These are phyloP conservation scores for Apiospora saccharicola DNA, from an alignment of 2,329 filamentous ascomycete species.

Conservation along the genomic window DNA sequence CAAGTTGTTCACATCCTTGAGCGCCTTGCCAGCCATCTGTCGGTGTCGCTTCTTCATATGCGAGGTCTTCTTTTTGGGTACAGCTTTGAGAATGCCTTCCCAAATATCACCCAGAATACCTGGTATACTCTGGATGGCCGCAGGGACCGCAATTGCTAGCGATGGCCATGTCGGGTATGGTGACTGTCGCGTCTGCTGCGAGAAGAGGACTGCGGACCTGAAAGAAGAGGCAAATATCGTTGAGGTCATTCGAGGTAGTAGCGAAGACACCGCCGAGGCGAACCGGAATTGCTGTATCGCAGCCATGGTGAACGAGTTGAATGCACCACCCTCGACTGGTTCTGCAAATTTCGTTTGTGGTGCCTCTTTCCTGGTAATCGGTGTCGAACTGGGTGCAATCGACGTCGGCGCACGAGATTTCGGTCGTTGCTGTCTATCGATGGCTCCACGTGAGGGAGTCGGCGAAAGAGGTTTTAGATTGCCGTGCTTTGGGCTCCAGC, in stretches of 20 bases:
- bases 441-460: conserved; percentile 16
- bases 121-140: conserved; percentile 69
- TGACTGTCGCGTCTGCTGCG: conserved; percentile 45
- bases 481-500: conserved; percentile 10
- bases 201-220: conserved; percentile 53
- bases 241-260: conserved; percentile 63
- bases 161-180: conserved; percentile 58
- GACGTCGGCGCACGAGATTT: conserved; percentile 6
- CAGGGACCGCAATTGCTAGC: conserved; percentile 65
- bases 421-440: conserved; percentile 17
- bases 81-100: conserved; percentile 90
- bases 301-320: conserved; percentile 49
- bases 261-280: conserved; percentile 51
- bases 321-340: neutral
- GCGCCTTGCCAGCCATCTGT: conserved; percentile 92
- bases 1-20: conserved; percentile 87
- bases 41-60: conserved; percentile 94
- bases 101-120: conserved; percentile 82
- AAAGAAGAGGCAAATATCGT: conserved; percentile 50
- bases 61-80: conserved; percentile 98
- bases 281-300: conserved; percentile 44
- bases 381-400: neutral
- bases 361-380: conserved; percentile 1
- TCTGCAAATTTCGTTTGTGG: neutral
- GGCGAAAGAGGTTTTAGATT: conserved; percentile 22